Conservation (phyloP, 306 rosid species). For the Cicer judaicum region DNA sequence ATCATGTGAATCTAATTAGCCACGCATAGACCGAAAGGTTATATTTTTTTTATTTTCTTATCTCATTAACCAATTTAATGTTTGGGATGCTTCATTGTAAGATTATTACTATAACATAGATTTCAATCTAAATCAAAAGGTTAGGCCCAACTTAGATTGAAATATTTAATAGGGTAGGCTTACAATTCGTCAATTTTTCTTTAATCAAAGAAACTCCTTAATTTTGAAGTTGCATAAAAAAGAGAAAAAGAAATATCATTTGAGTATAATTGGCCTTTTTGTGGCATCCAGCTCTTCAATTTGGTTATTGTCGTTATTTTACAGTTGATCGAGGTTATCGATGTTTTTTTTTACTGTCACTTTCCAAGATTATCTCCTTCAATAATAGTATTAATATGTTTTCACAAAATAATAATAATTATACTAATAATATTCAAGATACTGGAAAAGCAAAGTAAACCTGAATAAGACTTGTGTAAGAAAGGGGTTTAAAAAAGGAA, state of each 20-base stretch:
- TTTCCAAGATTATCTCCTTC: constrained; percentile 36
- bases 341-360: constrained; percentile 35
- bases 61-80: not conserved
- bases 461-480: not conserved
- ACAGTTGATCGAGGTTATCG: constrained; percentile 37
- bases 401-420: too few species aligned
- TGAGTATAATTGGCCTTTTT: constrained; percentile 38
- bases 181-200: too few species aligned
- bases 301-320: constrained; percentile 32
- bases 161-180: not conserved
- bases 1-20: constrained; percentile 8
- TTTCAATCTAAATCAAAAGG: too few species aligned
- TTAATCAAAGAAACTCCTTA: too few species aligned
- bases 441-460: constrained; percentile 31
- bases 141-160: not conserved
- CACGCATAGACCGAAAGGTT: not conserved
- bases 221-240: not conserved
- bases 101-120: too few species aligned
- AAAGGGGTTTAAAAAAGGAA: not conserved
- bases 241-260: constrained; percentile 26
- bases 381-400: not conserved
- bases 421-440: not conserved
- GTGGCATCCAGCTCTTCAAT: constrained; percentile 37
- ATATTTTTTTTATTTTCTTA: not conserved
- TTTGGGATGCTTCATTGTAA: not conserved